Conservation (phyloP, 2,329 filamentous ascomycete genomes). For the Colletotrichum liriopes region DNA sequence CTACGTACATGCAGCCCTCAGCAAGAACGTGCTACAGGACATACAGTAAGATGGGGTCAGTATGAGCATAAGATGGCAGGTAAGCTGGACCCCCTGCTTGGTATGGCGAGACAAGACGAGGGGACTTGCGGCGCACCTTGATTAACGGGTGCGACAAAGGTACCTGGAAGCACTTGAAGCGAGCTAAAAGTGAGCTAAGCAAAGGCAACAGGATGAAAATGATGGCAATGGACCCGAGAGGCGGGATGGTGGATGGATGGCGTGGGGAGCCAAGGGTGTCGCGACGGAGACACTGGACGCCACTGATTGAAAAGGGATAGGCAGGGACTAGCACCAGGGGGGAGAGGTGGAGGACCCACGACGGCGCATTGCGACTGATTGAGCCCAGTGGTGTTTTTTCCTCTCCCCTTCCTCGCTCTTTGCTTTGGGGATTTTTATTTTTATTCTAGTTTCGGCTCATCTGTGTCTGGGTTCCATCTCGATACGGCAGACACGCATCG, state of each 20-base stretch:
- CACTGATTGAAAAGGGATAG: not conserved
- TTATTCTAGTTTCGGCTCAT: too few species aligned
- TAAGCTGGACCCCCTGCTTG: conserved; percentile 4
- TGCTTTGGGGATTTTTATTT: too few species aligned
- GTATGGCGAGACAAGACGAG: not conserved
- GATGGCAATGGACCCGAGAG: not conserved
- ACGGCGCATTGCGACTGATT: too few species aligned
- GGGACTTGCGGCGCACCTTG: not conserved
- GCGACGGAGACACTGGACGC: not conserved
- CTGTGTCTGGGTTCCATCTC: too few species aligned
- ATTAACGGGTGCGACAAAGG: not conserved
- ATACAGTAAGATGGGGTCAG: too few species aligned
- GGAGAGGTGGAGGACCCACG: not conserved
- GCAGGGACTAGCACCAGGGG: not conserved
- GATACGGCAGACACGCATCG: too few species aligned
- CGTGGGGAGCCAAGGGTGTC: not conserved
- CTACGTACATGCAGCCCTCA: not conserved
- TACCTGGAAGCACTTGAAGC: not conserved
- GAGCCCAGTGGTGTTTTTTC: too few species aligned
- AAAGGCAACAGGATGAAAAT: not conserved
- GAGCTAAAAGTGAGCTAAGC: not conserved
- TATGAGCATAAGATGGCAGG: not conserved
- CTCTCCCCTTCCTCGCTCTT: too few species aligned
- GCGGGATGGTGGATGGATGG: not conserved
- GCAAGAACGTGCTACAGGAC: too few species aligned